A percentile compares a stretch with the other conserved stretches of the same genome.
phyloP scores from a whole-genome alignment of 371 early-diverging fungal species.

The Chytridium lagenaria region DNA sequence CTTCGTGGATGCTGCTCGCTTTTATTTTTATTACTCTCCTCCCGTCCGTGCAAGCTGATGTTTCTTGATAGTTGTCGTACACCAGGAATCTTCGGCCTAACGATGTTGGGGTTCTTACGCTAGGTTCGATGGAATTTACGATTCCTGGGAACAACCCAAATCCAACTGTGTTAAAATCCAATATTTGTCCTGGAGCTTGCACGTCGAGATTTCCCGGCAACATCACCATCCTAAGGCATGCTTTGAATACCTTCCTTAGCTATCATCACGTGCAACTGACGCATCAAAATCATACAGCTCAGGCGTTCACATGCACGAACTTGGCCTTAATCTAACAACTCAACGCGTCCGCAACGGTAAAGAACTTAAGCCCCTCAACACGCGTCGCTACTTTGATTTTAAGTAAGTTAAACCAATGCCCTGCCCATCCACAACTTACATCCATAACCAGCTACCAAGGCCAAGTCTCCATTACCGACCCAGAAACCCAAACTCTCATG shows the following conservation, averaged over 20 bases:
- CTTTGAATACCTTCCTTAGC: no score
- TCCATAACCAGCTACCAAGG: conserved; percentile 24
- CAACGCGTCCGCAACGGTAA: conserved; percentile 22
- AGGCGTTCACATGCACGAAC: conserved; percentile 28
- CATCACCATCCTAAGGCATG: conserved; percentile 29
- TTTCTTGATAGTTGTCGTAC: conserved; percentile 21
- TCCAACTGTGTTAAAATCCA: background rate
- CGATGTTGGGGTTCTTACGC: conserved; percentile 28
- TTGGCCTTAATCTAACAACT: conserved; percentile 27
- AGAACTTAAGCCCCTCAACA: conserved; percentile 22
- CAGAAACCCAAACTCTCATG: background rate
- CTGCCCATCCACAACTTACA: background rate
- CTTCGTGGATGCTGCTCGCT: no score
- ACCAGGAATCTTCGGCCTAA: conserved; percentile 19
- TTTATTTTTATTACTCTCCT: no score
- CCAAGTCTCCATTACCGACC: background rate
- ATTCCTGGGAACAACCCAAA: conserved; percentile 24
- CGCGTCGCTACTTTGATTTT: conserved; percentile 26
- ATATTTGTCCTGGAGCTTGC: conserved; percentile 26
- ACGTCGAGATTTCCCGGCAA: conserved; percentile 16
- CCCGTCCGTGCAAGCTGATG: no score
- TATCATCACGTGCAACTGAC: no score
- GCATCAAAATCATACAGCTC: no score
- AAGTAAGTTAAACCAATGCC: conserved; percentile 16
- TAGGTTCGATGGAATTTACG: conserved; percentile 11